Base-by-base conservation (phyloP, 495 filamentous ascomycete genomes). In the Neurospora intermedia region DNA sequence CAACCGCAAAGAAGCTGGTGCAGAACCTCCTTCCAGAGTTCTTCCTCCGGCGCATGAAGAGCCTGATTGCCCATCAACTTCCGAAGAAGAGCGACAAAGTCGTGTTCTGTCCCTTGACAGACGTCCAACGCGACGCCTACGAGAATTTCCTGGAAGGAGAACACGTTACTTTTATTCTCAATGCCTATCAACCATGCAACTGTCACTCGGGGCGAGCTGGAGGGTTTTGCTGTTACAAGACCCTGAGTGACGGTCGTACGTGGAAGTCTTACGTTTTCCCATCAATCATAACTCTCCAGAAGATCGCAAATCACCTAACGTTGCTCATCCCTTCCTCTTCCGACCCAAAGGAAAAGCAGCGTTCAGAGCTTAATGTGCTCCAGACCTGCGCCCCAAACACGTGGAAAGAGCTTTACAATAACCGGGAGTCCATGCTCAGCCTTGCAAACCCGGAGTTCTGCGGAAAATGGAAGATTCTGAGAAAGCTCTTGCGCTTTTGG, bases 21-120 rank as follows among this genome's bases (percentile, higher is more conserved):
- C 82, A 94, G 69, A 95, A 97, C 74, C 87, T 99, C 0, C 90
- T 99, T 11, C 96, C 96, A 13, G 89, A 90, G 43, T 97, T 97
- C 81, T 99, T 99, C 77, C 87, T 98, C 0, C 91, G 96, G 2
- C 89, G 96, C 2, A 95, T 97, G 91, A 99, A 99, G 83, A 90
- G 89, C 0, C 83, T 98, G 69, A 97, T 99, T 72, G 94, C 94
- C 0, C 85, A 97, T 80, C 95, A 99, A 77, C 87, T 99, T n/a
- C 96, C 96, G 0, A 96, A 96, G 81, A 99, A 99, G 85, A 92
- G 86, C 45, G 96, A 99, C 79, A 90, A 90, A 54, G 95, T 99
- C 0, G 94, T 98, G 1, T 99, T 99, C 80, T 98, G 96, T 77
- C 94, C 93, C 27, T 85, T 98, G 46, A 97, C 94, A 0, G 88